Evolutionary conservation across 1,139 yeast species (phyloP).

Genomic region (Pichia sp.): DNA sequence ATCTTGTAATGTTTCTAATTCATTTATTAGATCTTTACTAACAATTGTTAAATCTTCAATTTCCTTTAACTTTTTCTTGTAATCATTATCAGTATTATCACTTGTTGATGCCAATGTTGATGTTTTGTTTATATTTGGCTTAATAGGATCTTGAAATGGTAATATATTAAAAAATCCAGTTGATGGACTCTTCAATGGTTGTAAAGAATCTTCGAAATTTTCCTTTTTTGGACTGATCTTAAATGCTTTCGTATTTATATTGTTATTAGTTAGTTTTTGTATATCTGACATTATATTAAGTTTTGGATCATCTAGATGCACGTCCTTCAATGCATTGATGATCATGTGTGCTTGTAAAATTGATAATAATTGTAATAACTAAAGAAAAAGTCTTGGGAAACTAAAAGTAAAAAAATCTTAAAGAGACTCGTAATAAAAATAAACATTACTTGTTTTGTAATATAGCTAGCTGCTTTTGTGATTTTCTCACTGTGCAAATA

Average conservation of each 20-base stretch:
- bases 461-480: too few relatives aligned
- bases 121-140: too few relatives aligned
- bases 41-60: constrained; percentile 25
- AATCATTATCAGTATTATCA: not conserved
- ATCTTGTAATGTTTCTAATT: constrained; percentile 30
- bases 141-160: not conserved
- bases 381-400: too few relatives aligned
- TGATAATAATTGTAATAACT: not conserved
- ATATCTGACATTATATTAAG: constrained; percentile 1
- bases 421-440: too few relatives aligned
- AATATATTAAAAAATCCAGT: constrained; percentile 3
- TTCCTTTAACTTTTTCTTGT: constrained; percentile 1
- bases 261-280: not conserved
- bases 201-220: not conserved
- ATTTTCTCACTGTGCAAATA: too few relatives aligned
- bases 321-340: not conserved
- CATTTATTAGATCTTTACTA: constrained; percentile 27
- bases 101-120: too few relatives aligned
- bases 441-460: too few relatives aligned
- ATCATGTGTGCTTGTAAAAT: not conserved
- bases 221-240: constrained; percentile 9
- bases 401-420: too few relatives aligned
- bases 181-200: constrained; percentile 6
- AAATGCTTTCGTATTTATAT: constrained; percentile 3
- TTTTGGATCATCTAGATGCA: constrained; percentile 8